Evolutionary conservation across 2,329 filamentous ascomycete species (phyloP), one percentile per base, ranked within the genome.

Genomic region (Colletotrichum filicis): DNA sequence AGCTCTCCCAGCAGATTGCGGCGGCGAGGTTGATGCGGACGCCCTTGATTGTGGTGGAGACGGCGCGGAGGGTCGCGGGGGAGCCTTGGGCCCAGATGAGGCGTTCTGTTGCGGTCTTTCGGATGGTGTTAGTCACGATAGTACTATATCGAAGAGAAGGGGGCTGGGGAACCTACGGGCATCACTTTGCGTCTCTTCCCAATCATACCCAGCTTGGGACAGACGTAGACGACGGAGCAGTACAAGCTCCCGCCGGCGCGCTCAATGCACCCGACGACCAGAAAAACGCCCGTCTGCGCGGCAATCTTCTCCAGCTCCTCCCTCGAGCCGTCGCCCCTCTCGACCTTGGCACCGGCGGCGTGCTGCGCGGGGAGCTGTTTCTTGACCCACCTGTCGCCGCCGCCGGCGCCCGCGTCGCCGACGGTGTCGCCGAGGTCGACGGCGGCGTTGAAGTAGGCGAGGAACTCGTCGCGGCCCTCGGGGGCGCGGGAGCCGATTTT

Each of bases 1-100:
- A 97, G 82, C 94, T 98, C 82, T 98, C 95, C 95, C 95, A 98
- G 86, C 95, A 98, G 76, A 98, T 97, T 4, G 95, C 96, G 3
- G 93, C 92, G 0, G 93, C 95, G 73, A 98, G 89, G 69, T 94
- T 96, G 73, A 98, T 84, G 75, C 91, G 91, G 2, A 95, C 90
- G 62, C 94, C 95, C 74, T 92, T 92, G 80, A 98, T 95, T 28
- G 87, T 90, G 1, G 95, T 95, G 30, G 91, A 92, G 1, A 98
- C 91, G 4, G 95, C 95, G 74, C 91, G 90, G 32, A 98, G 88
- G 4, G 94, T 97, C 0, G 90, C 90, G 0, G 95, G 91, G 2
- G 92, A 92, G 53, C 95, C 95, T 80, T 97, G 94, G 0, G 94
- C 95, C 95, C 95, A 98, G 71, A 98, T 90, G 63, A 98, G 85